These are phyloP conservation scores for Deakozyma indianensis DNA, from an alignment of 805 yeast species.

Conservation along the genomic window DNA sequence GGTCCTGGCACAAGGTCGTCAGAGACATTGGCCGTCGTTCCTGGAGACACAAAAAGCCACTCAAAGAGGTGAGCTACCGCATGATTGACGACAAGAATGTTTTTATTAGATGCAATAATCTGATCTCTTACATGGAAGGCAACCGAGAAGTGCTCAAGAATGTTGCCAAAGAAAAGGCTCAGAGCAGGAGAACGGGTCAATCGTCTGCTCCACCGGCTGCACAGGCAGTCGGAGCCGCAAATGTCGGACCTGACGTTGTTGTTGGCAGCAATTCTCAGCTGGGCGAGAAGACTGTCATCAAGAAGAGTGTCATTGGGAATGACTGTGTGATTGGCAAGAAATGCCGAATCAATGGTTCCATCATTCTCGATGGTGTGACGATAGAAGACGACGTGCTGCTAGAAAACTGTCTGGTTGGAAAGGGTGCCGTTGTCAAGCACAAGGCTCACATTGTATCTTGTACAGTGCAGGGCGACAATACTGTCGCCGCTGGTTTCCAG, in stretches of 20 bases:
- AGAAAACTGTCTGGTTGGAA: conserved; percentile 84
- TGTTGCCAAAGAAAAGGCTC: conserved; percentile 30
- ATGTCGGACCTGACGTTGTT: conserved; percentile 75
- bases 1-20: conserved; percentile 28
- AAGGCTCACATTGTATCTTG: conserved; percentile 64
- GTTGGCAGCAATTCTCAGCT: conserved; percentile 55
- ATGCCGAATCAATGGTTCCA: conserved; percentile 79
- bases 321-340: conserved; percentile 69
- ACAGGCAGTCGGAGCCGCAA: conserved; percentile 33
- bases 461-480: conserved; percentile 69
- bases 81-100: conserved; percentile 19
- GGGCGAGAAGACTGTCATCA: conserved; percentile 76
- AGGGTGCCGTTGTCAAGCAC: conserved; percentile 42
- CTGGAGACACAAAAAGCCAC: conserved; percentile 58
- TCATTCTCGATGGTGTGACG: conserved; percentile 53
- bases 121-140: conserved; percentile 78
- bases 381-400: conserved; percentile 57
- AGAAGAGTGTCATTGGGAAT: conserved; percentile 67
- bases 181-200: conserved; percentile 15
- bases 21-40: conserved; percentile 84
- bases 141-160: conserved; percentile 60
- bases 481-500: conserved; percentile 35
- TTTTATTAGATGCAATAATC: conserved; percentile 65
- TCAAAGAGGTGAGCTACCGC: conserved; percentile 55
- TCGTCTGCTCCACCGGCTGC: conserved; percentile 11